Base-by-base conservation (phyloP, 2,329 filamentous ascomycete genomes). In the Sphaerostilbella broomeana region DNA sequence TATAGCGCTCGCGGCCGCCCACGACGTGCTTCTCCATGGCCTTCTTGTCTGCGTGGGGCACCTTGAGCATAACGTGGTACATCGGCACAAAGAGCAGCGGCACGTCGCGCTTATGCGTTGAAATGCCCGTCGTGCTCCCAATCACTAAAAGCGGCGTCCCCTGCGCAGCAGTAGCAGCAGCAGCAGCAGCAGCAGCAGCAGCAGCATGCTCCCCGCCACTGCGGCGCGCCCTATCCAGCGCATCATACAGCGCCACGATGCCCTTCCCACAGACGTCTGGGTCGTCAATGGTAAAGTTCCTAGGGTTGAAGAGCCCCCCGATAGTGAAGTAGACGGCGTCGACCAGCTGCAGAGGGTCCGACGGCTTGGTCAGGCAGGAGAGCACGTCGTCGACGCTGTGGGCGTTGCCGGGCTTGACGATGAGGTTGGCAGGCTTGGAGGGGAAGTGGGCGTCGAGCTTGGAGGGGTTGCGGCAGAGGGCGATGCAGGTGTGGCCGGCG, bases 11-110 rank as follows among this genome's bases (percentile, higher is more conserved):
- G 5, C 45, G 53, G 31, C 52, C 53, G 2, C 24, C 50, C 1
- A 26, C 34, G 5, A 67, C 30, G 5, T 12, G 27, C 19, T 48
- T 33, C 54, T 75, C 71, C 67, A 72, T 70, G 17, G 51, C 56
- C 34, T 51, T 54, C 57, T 75, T 76, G 46, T 75, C 72, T 8
- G 38, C 51, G 48, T 72, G 70, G 9, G 71, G 65, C 19, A 57
- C 56, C 25, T 50, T 48, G 4, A 74, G 53, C 25, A 67, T 38
- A 34, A 57, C 45, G 7, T 60, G 53, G 48, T 74, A 75, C 8
- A 75, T 43, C 0, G 69, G 69, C 3, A 58, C 29, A 46, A 69
- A 54, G 0, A 59, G 40, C 4, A 70, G 31, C 1, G 72, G 70
- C 26, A 54, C 51, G 35, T 54, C 52, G 25, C 47, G 45, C 15